Percentiles rank a stretch among this genome's conserved stretches.
Evolutionary conservation across 2,329 filamentous ascomycete species (phyloP).

Genomic region (Aciculosporium take): DNA sequence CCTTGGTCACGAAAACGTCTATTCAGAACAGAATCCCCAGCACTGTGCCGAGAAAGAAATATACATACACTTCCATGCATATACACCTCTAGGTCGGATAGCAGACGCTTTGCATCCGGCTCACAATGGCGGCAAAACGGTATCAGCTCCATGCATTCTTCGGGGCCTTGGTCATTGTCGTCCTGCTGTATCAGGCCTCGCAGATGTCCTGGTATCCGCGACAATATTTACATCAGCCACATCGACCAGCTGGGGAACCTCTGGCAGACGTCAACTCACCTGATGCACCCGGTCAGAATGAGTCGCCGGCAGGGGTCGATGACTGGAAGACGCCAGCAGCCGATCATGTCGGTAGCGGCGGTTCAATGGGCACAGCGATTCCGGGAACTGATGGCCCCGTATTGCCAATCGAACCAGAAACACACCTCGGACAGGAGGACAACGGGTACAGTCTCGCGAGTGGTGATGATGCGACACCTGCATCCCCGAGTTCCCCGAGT

Average conservation of each 20-base stretch:
- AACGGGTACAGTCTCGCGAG: no score
- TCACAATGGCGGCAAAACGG: slow-evolving; percentile 42
- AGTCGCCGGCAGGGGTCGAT: slow-evolving; percentile 3
- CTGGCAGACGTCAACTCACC: not conserved
- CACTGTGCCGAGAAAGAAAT: no score
- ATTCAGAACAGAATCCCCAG: no score
- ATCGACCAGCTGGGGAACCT: not conserved
- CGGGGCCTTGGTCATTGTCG: slow-evolving; percentile 38
- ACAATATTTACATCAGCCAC: not conserved
- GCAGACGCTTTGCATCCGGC: not conserved
- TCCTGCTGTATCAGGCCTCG: slow-evolving; percentile 37
- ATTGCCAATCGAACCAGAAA: no score
- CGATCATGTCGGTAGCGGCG: not conserved
- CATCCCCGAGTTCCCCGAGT: no score
- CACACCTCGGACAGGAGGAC: no score
- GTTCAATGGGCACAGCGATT: no score
- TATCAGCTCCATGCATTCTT: slow-evolving; percentile 46
- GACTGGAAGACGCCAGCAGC: not conserved
- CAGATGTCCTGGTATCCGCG: slow-evolving; percentile 25
- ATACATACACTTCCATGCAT: no score
- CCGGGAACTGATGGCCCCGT: no score
- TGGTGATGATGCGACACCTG: no score
- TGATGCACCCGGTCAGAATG: not conserved
- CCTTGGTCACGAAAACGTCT: no score
- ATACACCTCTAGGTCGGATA: no score